Conservation (phyloP, 495 filamentous ascomycete species). For the Tuber indicum region DNA sequence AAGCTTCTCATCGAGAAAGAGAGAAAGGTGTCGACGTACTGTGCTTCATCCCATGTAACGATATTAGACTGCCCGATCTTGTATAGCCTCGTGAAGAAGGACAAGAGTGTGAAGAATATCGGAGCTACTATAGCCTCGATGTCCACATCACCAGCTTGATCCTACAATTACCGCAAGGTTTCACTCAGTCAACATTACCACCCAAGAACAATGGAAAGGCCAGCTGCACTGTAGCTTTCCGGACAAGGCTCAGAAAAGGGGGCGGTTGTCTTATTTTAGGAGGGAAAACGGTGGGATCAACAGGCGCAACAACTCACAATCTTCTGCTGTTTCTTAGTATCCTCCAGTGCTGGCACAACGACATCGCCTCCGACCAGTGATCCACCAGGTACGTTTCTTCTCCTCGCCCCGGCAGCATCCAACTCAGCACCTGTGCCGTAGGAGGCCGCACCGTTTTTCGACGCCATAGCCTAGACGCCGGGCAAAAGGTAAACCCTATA, state of each 20-base stretch:
- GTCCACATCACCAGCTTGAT: slow-evolving; percentile 30
- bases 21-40: slow-evolving; percentile 55
- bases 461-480: slow-evolving; percentile 25
- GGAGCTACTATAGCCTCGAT: slow-evolving; percentile 78
- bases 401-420: slow-evolving; percentile 23
- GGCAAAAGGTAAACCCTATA: background rate
- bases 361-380: slow-evolving; percentile 14
- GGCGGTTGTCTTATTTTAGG: background rate
- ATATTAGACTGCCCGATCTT: slow-evolving; percentile 92
- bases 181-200: background rate
- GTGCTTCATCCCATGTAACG: slow-evolving; percentile 98
- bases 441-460: slow-evolving; percentile 13
- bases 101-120: slow-evolving; percentile 74
- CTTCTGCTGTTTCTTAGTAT: slow-evolving; percentile 33
- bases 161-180: slow-evolving; percentile 17
- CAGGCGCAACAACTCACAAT: slow-evolving; percentile 16
- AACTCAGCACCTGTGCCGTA: slow-evolving; percentile 32
- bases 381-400: slow-evolving; percentile 28
- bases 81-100: slow-evolving; percentile 91
- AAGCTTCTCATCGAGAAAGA: slow-evolving; percentile 1
- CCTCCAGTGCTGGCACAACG: slow-evolving; percentile 24
- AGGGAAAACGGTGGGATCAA: background rate
- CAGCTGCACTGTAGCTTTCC: background rate
- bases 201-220: background rate
- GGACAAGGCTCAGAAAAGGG: slow-evolving; percentile 17